These are phyloP conservation scores for Rutstroemia sydowiana DNA, from an alignment of 2,329 filamentous ascomycete genomes.

Conservation along the genomic window DNA sequence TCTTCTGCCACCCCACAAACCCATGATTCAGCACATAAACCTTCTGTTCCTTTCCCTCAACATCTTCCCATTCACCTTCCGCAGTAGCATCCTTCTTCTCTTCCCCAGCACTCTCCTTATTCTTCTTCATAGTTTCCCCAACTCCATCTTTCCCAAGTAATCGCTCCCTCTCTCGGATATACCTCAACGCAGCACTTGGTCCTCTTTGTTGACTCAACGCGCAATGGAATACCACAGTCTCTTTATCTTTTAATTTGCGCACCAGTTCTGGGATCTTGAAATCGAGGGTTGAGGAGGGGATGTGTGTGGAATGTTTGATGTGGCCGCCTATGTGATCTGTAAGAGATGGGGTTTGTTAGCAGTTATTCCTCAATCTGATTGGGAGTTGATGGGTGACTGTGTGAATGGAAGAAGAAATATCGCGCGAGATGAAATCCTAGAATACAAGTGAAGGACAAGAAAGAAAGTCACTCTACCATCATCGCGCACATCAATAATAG, in stretches of 20 bases:
- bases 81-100: conserved; percentile 27
- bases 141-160: conserved; percentile 27
- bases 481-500: conserved; percentile 85
- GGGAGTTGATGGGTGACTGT: neutral
- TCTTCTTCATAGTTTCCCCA: conserved; percentile 18
- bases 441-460: neutral
- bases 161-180: conserved; percentile 62
- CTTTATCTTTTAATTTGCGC: conserved; percentile 65
- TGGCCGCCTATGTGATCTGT: conserved; percentile 86
- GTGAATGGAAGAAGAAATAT: neutral
- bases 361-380: too few relatives aligned
- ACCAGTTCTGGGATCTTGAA: conserved; percentile 75
- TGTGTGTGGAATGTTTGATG: conserved; percentile 69
- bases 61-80: conserved; percentile 19
- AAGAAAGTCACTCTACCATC: conserved; percentile 44
- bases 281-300: conserved; percentile 67
- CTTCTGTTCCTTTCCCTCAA: conserved; percentile 46
- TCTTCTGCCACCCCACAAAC: conserved; percentile 84
- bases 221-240: conserved; percentile 91
- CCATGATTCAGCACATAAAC: conserved; percentile 78
- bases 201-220: conserved; percentile 86
- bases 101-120: conserved; percentile 28
- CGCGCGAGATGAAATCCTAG: neutral
- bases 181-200: conserved; percentile 73
- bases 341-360: neutral